A percentile compares a stretch with the other conserved stretches of the same genome.
These are phyloP conservation scores for Rhizopogon roseolus DNA, from an alignment of 768 basidiomycete genomes.

Conservation along the genomic window DNA sequence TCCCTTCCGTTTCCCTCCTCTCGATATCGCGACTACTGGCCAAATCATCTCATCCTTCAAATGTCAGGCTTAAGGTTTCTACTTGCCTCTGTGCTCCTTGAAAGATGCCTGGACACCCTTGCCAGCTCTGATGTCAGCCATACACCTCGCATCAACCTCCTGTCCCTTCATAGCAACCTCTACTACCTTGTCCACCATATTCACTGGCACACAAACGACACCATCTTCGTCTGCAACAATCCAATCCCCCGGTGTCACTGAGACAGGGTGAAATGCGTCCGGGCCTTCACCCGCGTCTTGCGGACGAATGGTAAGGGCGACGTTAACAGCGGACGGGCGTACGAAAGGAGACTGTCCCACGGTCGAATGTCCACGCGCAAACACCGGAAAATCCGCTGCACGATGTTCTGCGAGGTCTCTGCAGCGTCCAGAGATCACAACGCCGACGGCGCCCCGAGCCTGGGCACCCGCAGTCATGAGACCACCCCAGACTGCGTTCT, in stretches of 20 bases:
- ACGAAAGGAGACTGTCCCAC: slow-evolving; percentile 85
- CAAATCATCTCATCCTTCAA: too few relatives aligned
- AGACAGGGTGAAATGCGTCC: slow-evolving; percentile 47
- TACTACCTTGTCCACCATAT: slow-evolving; percentile 48
- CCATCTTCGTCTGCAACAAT: slow-evolving; percentile 88
- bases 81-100: slow-evolving; percentile 62
- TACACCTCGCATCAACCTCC: slow-evolving; percentile 65
- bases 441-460: slow-evolving; percentile 63
- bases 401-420: slow-evolving; percentile 81
- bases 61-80: slow-evolving; percentile 14
- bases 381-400: slow-evolving; percentile 69
- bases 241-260: slow-evolving; percentile 71
- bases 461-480: slow-evolving; percentile 86
- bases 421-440: slow-evolving; percentile 80
- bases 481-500: slow-evolving; percentile 90
- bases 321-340: slow-evolving; percentile 70
- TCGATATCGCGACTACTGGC: too few relatives aligned
- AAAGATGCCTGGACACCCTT: slow-evolving; percentile 76
- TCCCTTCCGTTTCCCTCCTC: too few relatives aligned
- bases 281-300: slow-evolving; percentile 24
- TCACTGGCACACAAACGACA: slow-evolving; percentile 73
- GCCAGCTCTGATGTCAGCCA: slow-evolving; percentile 72
- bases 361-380: slow-evolving; percentile 76
- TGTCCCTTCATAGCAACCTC: slow-evolving; percentile 53
- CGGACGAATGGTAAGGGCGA: slow-evolving; percentile 48